A percentile compares a stretch with the other conserved stretches of the same genome.
Evolutionary conservation across 164 flowering plant species (phyloP).

Genomic region (Platanus orientalis): DNA sequence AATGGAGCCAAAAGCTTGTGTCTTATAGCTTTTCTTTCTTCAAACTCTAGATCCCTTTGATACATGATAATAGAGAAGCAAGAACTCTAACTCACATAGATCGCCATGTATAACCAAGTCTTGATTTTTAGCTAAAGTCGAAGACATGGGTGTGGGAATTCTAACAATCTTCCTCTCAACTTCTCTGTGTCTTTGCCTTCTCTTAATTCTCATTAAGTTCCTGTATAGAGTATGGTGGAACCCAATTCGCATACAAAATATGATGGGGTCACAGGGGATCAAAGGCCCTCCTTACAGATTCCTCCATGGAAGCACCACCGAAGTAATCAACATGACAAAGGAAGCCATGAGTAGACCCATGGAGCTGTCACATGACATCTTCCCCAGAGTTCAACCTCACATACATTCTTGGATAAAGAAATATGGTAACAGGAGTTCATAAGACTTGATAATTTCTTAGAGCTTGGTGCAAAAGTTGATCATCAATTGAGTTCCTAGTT

Average conservation of each 20-base stretch:
- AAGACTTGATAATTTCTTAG: not conserved
- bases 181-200: conserved; percentile 8
- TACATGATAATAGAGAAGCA: too few relatives aligned
- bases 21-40: not conserved
- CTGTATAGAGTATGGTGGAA: conserved; percentile 20
- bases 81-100: too few relatives aligned
- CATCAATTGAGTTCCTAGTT: not conserved
- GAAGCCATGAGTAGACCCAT: conserved; percentile 14
- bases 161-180: too few relatives aligned
- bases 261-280: too few relatives aligned
- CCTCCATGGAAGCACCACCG: conserved; percentile 25
- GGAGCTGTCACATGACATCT: conserved; percentile 25
- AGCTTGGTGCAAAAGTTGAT: too few relatives aligned
- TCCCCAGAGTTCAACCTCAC: too few relatives aligned
- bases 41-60: not conserved
- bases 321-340: conserved; percentile 14
- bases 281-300: conserved; percentile 25
- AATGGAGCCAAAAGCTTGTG: not conserved
- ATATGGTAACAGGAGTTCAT: conserved; percentile 13
- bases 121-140: too few relatives aligned
- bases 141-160: too few relatives aligned
- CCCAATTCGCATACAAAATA: too few relatives aligned
- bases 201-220: conserved; percentile 8
- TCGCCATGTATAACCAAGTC: too few relatives aligned
- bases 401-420: conserved; percentile 17